These are phyloP conservation scores for Pythium brachiatum DNA, from an alignment of 352 stramenopile species.

Conservation along the genomic window DNA sequence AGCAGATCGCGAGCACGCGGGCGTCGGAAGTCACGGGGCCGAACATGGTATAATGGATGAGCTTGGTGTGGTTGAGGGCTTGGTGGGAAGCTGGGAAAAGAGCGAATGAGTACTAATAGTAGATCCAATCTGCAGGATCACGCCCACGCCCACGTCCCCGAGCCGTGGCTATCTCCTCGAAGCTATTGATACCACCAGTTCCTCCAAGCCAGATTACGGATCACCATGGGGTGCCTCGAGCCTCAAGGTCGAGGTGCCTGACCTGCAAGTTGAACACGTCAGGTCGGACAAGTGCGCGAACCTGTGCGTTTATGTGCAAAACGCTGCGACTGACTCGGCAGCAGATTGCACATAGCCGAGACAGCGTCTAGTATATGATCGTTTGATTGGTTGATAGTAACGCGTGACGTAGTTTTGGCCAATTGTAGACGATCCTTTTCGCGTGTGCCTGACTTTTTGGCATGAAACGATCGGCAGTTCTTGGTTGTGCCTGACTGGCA, in stretches of 20 bases:
- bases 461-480: too few relatives aligned
- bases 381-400: conserved; percentile 1
- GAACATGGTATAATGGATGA: too few relatives aligned
- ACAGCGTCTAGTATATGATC: neutral
- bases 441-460: neutral
- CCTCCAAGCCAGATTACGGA: too few relatives aligned
- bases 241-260: neutral
- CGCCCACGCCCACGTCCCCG: too few relatives aligned
- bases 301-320: neutral
- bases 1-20: conserved; percentile 20
- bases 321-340: neutral
- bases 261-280: neutral
- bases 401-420: neutral
- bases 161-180: too few relatives aligned
- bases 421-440: too few relatives aligned
- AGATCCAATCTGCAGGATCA: neutral
- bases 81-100: neutral
- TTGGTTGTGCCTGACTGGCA: too few relatives aligned
- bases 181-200: too few relatives aligned
- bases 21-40: conserved; percentile 1
- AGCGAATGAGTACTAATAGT: neutral
- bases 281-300: neutral
- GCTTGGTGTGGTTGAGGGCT: too few relatives aligned
- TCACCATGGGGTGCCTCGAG: too few relatives aligned
- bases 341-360: conserved; percentile 12